Conservation (phyloP, 495 filamentous ascomycete species). For the Aspergillus indologenus region DNA sequence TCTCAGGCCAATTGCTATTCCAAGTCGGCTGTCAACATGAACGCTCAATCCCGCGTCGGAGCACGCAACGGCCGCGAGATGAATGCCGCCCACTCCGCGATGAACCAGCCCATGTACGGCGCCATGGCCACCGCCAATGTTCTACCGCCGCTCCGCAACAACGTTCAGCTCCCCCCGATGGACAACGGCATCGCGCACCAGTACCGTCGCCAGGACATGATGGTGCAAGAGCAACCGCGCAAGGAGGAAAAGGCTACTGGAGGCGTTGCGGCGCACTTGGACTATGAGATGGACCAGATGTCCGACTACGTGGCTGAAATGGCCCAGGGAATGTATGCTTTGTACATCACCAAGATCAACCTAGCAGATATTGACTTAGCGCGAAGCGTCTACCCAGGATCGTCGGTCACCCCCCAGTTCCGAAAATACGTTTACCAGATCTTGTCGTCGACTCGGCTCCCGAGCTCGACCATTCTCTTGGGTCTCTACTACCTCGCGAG, state of each 20-base stretch:
- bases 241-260: constrained; percentile 62
- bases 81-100: constrained; percentile 22
- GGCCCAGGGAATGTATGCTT: constrained; percentile 76
- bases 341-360: constrained; percentile 58
- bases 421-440: constrained; percentile 95
- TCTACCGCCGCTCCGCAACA: constrained; percentile 43
- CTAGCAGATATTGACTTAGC: constrained; percentile 70
- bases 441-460: constrained; percentile 88
- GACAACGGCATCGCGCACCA: constrained; percentile 41
- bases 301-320: constrained; percentile 95
- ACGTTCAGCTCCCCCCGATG: constrained; percentile 45
- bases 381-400: constrained; percentile 71
- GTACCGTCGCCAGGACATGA: constrained; percentile 44
- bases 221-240: constrained; percentile 38
- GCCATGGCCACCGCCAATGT: constrained; percentile 33
- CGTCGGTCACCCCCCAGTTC: constrained; percentile 70
- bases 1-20: constrained; percentile 43
- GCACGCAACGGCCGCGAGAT: constrained; percentile 36
- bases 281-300: constrained; percentile 99
- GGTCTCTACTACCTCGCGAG: constrained; percentile 87
- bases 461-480: constrained; percentile 90
- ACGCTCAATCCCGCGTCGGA: constrained; percentile 29
- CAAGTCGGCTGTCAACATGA: constrained; percentile 43
- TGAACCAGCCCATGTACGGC: constrained; percentile 40
- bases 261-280: constrained; percentile 91